Base-by-base conservation (phyloP, 164 flowering plant genomes). In the Sextonia rubra region DNA sequence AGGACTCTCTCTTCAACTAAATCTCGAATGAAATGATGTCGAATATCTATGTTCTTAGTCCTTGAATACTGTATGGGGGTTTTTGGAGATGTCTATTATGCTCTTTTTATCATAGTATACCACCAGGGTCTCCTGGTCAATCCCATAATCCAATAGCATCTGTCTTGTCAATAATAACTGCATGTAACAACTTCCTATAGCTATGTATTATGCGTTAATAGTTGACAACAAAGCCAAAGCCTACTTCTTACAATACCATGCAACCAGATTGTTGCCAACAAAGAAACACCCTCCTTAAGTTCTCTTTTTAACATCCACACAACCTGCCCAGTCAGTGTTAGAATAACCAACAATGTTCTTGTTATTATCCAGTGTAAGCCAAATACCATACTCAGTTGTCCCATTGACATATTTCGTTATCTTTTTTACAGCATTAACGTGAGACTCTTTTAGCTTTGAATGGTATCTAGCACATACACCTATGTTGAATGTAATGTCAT, bases 91-190 rank as follows among this genome's bases (percentile, higher is more conserved):
- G 4, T 55, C n/a, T 11, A 55, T 55, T 0, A 20, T 20, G 3
- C 60, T 55, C 5, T 17, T 0, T 1, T 55, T 55, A 12, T 15
- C 60, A 55, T 3, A 55, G 1, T 2, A 55, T 12, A 17, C 0
- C 1, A 0, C 1, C 60, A 55, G 12, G 0, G 1, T 4, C 0
- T 55, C 18, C 0, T 55, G 0, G 0, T 1, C 17, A 55, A 55
- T 55, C 3, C n/a, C 60, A 1, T 55, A 55, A 15, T 55, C 60
- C 0, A 1, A 3, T 3, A 55, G 1, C 60, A 55, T 55, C 4
- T 14, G 22, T 55, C 14, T 55, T 20, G 14, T 55, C 60, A 4
- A 55, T 15, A 55, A 0, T 0, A 55, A 3, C 60, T 0, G 60
- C 1, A 20, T 12, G 3, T 3, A 55, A 1, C 18, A 12, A 55